Base-by-base conservation (phyloP, 768 basidiomycete species). In the Crucibulum laeve region DNA sequence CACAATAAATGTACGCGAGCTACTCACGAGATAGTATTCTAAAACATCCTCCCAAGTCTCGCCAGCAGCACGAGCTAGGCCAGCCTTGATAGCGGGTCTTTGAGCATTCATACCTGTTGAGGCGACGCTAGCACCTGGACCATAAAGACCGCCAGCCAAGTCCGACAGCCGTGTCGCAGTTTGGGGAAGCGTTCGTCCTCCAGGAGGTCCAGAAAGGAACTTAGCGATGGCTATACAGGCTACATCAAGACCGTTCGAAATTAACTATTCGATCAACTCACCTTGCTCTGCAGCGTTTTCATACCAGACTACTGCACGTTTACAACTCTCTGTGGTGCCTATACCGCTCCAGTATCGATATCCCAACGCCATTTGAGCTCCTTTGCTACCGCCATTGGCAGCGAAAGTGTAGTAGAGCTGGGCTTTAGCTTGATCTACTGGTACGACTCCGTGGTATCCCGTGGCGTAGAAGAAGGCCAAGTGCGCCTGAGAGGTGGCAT, bases 331-430 rank as follows among this genome's bases (percentile, higher is more conserved):
- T 41, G 80, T 68, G 1, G 91, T 85, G 8, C 94, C 90, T 45
- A 99, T 96, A 1, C 96, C 96, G 28, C 88, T 84, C 94, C 93
- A 98, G 56, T 94, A 84, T 21, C 93, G 80, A 62, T 95, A 98
- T 0, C 84, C 96, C 24, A 98, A 71, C 1, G 91, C 82, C 90
- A 95, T 93, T 59, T 93, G 84, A 0, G 95, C 88, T 4, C 87
- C 86, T 53, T 83, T 82, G 64, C 93, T 79, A 0, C 87, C 90
- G 1, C 87, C 85, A 40, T 93, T 82, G 1, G 91, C 93, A 3
- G 94, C 84, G 54, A 98, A 98, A 0, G 94, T 96, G 60, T 93
- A 92, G 55, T 95, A 88, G 0, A 98, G 71, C 49, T 95, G 82
- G 0, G 94, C 92, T 62, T 83, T 82, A 11, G 84, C 82, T 59